phyloP scores from a whole-genome alignment of 1,284 basidiomycete species.

The Irpex sp. region DNA sequence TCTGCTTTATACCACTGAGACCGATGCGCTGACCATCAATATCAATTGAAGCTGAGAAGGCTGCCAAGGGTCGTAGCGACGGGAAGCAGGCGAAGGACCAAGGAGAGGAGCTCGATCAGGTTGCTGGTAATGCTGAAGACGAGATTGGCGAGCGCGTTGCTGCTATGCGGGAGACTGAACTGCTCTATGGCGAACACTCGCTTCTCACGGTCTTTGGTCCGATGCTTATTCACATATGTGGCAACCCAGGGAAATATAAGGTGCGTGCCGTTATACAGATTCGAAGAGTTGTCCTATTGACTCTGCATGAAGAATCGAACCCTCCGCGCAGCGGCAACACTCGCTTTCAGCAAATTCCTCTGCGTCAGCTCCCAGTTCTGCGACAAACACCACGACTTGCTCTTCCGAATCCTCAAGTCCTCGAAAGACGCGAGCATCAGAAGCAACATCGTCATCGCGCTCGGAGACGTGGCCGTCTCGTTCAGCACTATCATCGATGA shows the following conservation, averaged over 20 bases:
- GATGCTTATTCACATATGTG: conserved; percentile 86
- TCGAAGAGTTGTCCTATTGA: neutral
- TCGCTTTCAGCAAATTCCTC: conserved; percentile 94
- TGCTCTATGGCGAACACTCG: conserved; percentile 83
- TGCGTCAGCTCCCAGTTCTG: conserved; percentile 95
- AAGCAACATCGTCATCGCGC: conserved; percentile 94
- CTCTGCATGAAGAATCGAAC: conserved; percentile 64
- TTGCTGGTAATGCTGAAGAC: conserved; percentile 96
- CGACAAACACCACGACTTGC: conserved; percentile 80
- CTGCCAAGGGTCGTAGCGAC: conserved; percentile 29
- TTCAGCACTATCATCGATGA: conserved; percentile 97
- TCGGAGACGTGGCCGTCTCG: conserved; percentile 95
- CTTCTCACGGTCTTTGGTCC: conserved; percentile 85
- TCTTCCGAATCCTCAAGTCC: conserved; percentile 92
- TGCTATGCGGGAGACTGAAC: conserved; percentile 79
- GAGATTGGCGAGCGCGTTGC: conserved; percentile 94
- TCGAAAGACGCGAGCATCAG: conserved; percentile 87
- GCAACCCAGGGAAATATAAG: conserved; percentile 83
- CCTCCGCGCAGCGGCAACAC: conserved; percentile 80
- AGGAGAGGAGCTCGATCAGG: conserved; percentile 90
- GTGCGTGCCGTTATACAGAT: conserved; percentile 32
- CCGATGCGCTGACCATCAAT: neutral
- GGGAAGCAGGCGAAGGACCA: conserved; percentile 48
- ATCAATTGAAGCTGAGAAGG: conserved; percentile 47
- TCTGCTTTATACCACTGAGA: neutral